A percentile compares a stretch with the other conserved stretches of the same genome.
Conservation (phyloP, 345 rosid genomes). For the Melaleuca quinquenervia region DNA sequence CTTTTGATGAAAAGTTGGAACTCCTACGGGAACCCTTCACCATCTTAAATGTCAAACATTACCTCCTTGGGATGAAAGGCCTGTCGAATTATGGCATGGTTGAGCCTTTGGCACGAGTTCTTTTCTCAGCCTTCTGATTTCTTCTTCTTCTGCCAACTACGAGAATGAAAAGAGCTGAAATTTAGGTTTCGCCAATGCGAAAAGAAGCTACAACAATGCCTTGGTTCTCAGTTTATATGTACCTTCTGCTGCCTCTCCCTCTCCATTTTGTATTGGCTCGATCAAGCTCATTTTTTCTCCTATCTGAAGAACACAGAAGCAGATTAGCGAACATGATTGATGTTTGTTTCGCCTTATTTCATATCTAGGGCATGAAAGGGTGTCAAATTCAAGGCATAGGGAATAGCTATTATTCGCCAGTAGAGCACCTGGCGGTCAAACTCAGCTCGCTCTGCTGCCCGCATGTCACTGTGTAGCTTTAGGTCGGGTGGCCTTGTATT, state of each 20-base stretch:
- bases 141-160: conserved; percentile 89
- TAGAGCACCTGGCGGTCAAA: conserved; percentile 69
- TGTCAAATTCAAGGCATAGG: not conserved
- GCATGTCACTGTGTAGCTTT: conserved; percentile 62
- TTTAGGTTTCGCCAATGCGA: not conserved
- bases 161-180: not conserved
- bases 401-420: too few relatives aligned
- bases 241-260: conserved; percentile 84
- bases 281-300: conserved; percentile 65
- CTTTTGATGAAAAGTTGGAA: not conserved
- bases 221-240: not conserved
- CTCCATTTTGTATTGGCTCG: conserved; percentile 87
- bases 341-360: not conserved
- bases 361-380: not conserved
- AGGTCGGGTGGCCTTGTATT: conserved; percentile 57
- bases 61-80: conserved; percentile 94
- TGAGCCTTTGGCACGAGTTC: conserved; percentile 93
- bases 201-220: not conserved
- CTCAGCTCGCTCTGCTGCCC: conserved; percentile 85
- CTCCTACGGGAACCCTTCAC: not conserved
- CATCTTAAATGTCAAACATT: not conserved
- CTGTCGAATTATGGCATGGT: conserved; percentile 94
- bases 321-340: not conserved
- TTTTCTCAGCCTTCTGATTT: conserved; percentile 66
- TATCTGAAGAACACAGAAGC: conserved; percentile 27